A percentile compares a stretch with the other conserved stretches of the same genome.
Evolutionary conservation across 176 grass and related monocot genomes (phyloP).

Genomic region (Oryza longistaminata): DNA sequence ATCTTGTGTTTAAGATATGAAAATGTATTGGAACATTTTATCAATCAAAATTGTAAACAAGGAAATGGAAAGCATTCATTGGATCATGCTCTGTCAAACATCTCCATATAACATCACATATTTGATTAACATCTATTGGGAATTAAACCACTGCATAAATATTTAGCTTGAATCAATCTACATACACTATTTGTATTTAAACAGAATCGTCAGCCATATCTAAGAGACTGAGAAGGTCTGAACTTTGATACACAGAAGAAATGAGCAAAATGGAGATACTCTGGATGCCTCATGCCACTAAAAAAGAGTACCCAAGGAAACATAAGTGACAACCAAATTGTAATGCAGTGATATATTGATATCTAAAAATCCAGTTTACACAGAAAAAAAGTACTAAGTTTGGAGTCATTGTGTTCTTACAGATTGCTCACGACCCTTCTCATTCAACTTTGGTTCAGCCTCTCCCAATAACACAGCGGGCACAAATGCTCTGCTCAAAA

Average conservation of each 20-base stretch:
- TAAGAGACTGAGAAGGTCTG: not conserved
- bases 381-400: constrained; percentile 30
- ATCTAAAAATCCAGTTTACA: constrained; percentile 24
- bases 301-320: not conserved
- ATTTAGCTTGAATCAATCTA: not conserved
- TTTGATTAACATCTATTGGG: not conserved
- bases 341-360: not conserved
- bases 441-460: constrained; percentile 74
- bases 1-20: not conserved
- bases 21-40: constrained; percentile 15
- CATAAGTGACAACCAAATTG: constrained; percentile 28
- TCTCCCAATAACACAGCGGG: constrained; percentile 96
- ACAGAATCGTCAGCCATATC: not conserved
- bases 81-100: not conserved
- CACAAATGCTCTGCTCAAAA: constrained; percentile 86
- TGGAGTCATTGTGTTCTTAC: constrained; percentile 62
- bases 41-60: not conserved
- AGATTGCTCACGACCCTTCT: constrained; percentile 80
- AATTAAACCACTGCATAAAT: not conserved
- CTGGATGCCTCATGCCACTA: not conserved
- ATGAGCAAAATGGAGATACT: not conserved
- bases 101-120: not conserved
- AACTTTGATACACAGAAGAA: not conserved
- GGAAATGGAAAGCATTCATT: not conserved
- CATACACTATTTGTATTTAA: not conserved